Conservation (phyloP, 768 basidiomycete species). For the Naganishia randhawae region DNA sequence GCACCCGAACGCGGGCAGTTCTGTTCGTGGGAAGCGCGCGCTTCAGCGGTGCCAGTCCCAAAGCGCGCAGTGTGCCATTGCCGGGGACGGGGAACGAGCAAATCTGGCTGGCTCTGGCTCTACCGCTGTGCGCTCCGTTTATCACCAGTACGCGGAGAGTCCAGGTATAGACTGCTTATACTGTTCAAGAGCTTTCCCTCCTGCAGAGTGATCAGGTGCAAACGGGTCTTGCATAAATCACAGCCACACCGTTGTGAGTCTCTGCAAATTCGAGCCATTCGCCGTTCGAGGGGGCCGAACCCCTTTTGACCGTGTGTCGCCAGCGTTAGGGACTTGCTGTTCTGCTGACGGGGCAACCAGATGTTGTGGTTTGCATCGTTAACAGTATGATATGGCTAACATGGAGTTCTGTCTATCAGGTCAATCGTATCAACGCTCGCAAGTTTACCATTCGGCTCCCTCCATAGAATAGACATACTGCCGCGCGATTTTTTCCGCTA, state of each 20-base stretch:
- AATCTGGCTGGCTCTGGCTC: background rate
- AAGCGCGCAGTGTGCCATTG: background rate
- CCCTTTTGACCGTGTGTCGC: background rate
- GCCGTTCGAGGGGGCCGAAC: background rate
- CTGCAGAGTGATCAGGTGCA: background rate
- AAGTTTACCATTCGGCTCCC: background rate
- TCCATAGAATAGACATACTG: background rate
- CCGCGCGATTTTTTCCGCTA: background rate
- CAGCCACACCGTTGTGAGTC: background rate
- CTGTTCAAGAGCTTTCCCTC: background rate
- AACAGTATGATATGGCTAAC: background rate
- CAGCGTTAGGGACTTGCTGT: too few relatives aligned
- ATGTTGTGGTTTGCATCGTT: background rate
- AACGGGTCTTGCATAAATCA: background rate
- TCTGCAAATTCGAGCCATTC: background rate
- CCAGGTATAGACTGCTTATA: background rate
- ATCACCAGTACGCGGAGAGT: background rate
- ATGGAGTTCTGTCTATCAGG: background rate
- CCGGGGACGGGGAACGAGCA: background rate
- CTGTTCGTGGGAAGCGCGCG: too few relatives aligned
- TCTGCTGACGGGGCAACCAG: background rate
- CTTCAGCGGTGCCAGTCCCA: too few relatives aligned
- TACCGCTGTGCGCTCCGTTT: too few relatives aligned
- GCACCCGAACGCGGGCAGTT: too few relatives aligned
- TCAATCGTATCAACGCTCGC: background rate